Evolutionary conservation across 257 asterid genomes (phyloP), one percentile per base, ranked within the genome.

Genomic region (Asclepias syriaca): DNA sequence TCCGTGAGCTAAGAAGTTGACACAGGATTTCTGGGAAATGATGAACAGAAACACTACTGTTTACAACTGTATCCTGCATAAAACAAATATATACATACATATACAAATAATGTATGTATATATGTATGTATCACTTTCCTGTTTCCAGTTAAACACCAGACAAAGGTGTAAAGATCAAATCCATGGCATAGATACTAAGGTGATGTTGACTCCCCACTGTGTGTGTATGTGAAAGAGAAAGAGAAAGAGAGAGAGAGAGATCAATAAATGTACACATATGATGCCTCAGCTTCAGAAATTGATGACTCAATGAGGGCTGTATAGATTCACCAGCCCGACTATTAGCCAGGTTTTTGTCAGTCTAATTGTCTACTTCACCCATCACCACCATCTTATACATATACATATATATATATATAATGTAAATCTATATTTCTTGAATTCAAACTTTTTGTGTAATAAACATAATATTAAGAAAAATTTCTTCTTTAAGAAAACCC

Each of bases 141-240:
- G 74, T 77, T 65, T 67, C 54, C 45, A 59, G 56, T 72, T 59
- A 37, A 72, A 53, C 48, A 6, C 50, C 50, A 72, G 69, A 34
- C 60, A 3, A 24, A 27, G 74, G 60, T 49, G 15, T 32, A 57
- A 16, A 32, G 72, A 70, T 40, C 65, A 29, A 67, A 50, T 29
- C 73, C 66, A 43, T 75, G 68, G 72, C 45, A 50, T 45, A 73
- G 77, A 73, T 76, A 39, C 57, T 68, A 69, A 48, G 77, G 6
- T 77, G 80, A 79, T 72, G 75, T 70, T 77, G 82, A 77, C 84
- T 68, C 53, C 55, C 83, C 71, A 19, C 55, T 3, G 55, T 50
- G 57, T 61, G 67, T 32, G 67, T 32, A 46, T 29, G 2, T 10
- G 48, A 6, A 22, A 29, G 27, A 64, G 68, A 40, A 11, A 32